Conservation (phyloP, 139 green algal genomes). For the Spirogloea muscicola region DNA sequence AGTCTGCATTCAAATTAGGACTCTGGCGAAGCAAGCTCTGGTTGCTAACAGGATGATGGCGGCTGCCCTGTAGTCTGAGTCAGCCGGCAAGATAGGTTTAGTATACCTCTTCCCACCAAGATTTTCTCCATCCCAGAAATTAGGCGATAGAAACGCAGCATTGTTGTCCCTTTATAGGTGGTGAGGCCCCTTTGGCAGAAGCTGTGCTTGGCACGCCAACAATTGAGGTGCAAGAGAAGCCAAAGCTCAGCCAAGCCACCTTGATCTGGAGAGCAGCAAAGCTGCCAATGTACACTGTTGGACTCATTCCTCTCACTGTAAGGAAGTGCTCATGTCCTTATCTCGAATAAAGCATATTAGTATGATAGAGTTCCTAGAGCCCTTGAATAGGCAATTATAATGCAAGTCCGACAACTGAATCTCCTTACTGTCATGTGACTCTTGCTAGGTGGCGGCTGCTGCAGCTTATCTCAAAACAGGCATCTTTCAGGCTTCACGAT, state of each 20-base stretch:
- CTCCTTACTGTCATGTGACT: neutral
- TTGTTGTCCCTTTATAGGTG: too few species aligned
- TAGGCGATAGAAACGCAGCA: too few species aligned
- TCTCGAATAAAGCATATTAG: neutral
- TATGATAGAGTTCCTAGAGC: neutral
- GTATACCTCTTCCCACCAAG: too few species aligned
- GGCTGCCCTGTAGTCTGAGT: too few species aligned
- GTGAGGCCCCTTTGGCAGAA: too few species aligned
- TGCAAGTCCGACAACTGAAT: neutral
- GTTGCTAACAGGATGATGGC: too few species aligned
- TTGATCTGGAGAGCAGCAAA: slow-evolving; percentile 38
- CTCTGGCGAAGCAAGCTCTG: too few species aligned
- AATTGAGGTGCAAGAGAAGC: neutral
- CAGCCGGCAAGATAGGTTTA: too few species aligned
- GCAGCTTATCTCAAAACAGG: slow-evolving; percentile 31
- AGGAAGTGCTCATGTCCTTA: neutral
- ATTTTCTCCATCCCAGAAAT: too few species aligned
- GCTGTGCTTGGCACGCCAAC: too few species aligned
- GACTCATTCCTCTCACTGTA: slow-evolving; percentile 30
- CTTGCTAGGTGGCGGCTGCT: slow-evolving; percentile 15
- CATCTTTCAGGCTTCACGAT: slow-evolving; percentile 10
- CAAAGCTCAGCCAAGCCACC: slow-evolving; percentile 13
- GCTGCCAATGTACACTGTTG: slow-evolving; percentile 35
- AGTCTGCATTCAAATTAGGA: too few species aligned
- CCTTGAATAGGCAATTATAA: neutral